Conservation (phyloP, 2,329 filamentous ascomycete species). For the Epichloe bromicola region DNA sequence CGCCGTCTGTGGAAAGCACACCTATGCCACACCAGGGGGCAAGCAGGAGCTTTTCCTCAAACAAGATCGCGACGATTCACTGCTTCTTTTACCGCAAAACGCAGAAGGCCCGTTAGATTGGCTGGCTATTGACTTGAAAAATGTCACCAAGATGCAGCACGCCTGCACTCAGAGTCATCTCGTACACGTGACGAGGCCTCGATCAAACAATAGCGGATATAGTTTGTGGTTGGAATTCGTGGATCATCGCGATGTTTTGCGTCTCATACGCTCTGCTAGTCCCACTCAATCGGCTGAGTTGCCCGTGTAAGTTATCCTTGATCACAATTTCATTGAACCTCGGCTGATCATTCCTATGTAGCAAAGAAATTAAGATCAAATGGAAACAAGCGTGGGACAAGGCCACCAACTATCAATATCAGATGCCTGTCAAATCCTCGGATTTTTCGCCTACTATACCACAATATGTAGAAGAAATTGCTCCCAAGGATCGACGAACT, state of each 20-base stretch:
- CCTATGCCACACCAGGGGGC: constrained; percentile 2
- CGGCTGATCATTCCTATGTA: neutral
- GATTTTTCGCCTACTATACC: neutral
- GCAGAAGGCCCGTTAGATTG: neutral
- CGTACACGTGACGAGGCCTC: constrained; percentile 13
- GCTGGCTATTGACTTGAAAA: constrained; percentile 5
- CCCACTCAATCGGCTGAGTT: neutral
- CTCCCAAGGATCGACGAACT: neutral
- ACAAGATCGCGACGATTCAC: neutral
- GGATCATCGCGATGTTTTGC: neutral
- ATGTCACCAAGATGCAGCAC: constrained; percentile 6
- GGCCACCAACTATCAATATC: neutral
- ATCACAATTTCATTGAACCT: too few relatives aligned
- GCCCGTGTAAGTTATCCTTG: neutral
- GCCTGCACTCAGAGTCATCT: constrained; percentile 8
- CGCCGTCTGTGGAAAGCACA: constrained; percentile 14
- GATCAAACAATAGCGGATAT: neutral
- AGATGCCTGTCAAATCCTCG: neutral
- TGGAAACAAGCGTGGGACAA: neutral
- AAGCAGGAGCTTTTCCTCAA: constrained; percentile 1
- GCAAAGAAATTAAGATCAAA: neutral
- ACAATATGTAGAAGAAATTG: neutral
- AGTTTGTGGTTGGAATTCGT: constrained; percentile 13
- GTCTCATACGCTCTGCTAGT: neutral
- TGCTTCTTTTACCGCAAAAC: neutral